Evolutionary conservation across 176 grass and related monocot genomes (phyloP), one percentile per base, ranked within the genome.

Genomic region (Pontederia paniculata): DNA sequence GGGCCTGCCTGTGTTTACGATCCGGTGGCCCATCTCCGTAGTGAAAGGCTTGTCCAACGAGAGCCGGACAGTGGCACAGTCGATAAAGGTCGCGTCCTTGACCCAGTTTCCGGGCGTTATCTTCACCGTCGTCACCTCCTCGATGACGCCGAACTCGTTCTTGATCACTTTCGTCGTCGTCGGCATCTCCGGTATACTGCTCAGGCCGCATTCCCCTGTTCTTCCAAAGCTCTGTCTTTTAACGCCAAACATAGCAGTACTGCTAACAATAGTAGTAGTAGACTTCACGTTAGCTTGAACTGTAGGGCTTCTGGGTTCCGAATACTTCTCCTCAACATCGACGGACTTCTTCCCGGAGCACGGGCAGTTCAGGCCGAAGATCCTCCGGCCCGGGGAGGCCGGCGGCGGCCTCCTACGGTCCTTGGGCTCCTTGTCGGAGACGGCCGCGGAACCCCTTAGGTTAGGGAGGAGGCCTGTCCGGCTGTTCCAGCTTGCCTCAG

Each of bases 401-500:
- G 72, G 58, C 42, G 25, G 58, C 22, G 18, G 19, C 57, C 59
- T 70, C 49, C 57, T 21, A 13, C 47, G 61, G 10, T 74, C 49
- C 16, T 66, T 80, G 5, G 18, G 17, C 53, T 49, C 20, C 23
- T 50, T 45, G 16, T 41, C 23, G 53, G 61, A 45, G 22, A 68
- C 52, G 21, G 37, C 54, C 3, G 43, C 42, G 48, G 77, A 70
- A 21, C 54, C n/a, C 8, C 25, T 21, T 5, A 37, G 64, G 9
- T 64, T 54, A 16, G 46, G 16, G 22, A 75, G 50, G 52, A 81
- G 63, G 55, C 65, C 72, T 3, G 66, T 70, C n/a, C 45, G 71
- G 72, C 78, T 81, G 51, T 75, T 75, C 72, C 72, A 81, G 68
- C 78, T 81, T 15, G 53, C 53, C 65, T 75, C 72, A 14, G 78